These are phyloP conservation scores for Noccaea bulbosa DNA, from an alignment of 345 rosid genomes.

Conservation along the genomic window DNA sequence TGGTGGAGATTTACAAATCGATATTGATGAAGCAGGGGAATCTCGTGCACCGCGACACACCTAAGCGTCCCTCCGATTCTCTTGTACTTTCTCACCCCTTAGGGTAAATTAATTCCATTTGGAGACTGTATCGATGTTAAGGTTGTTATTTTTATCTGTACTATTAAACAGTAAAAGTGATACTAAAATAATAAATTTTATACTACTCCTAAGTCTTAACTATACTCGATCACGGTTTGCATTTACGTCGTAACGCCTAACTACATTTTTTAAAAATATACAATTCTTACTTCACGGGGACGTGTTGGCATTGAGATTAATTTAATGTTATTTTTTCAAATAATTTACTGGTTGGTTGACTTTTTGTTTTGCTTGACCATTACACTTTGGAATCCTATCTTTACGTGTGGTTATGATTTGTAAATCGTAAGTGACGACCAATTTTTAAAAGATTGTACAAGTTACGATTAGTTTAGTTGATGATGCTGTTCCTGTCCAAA, in stretches of 20 bases:
- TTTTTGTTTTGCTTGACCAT: slow-evolving; percentile 24
- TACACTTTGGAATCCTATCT: slow-evolving; percentile 25
- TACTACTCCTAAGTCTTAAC: background rate
- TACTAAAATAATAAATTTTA: slow-evolving; percentile 1
- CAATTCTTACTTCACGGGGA: background rate
- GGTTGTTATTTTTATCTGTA: slow-evolving; percentile 18
- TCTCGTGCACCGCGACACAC: slow-evolving; percentile 49
- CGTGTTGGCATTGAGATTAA: slow-evolving; percentile 27
- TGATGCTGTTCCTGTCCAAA: slow-evolving; percentile 4
- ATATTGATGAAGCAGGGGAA: slow-evolving; percentile 55
- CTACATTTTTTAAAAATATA: background rate
- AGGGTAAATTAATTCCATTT: slow-evolving; percentile 5
- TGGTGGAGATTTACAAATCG: slow-evolving; percentile 72
- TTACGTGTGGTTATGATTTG: slow-evolving; percentile 25
- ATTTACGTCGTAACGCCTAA: slow-evolving; percentile 21
- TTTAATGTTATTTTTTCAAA: background rate
- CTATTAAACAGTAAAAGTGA: background rate
- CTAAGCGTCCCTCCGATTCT: slow-evolving; percentile 37
- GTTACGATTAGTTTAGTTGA: slow-evolving; percentile 8
- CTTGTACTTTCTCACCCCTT: slow-evolving; percentile 20
- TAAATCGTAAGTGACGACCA: slow-evolving; percentile 22
- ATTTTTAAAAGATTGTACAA: background rate
- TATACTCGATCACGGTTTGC: slow-evolving; percentile 1
- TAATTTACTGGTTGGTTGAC: slow-evolving; percentile 22
- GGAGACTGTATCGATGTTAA: background rate